Conservation (phyloP, 2,329 filamentous ascomycete genomes). For the Ophiocordyceps camponoti-rufipedis region DNA sequence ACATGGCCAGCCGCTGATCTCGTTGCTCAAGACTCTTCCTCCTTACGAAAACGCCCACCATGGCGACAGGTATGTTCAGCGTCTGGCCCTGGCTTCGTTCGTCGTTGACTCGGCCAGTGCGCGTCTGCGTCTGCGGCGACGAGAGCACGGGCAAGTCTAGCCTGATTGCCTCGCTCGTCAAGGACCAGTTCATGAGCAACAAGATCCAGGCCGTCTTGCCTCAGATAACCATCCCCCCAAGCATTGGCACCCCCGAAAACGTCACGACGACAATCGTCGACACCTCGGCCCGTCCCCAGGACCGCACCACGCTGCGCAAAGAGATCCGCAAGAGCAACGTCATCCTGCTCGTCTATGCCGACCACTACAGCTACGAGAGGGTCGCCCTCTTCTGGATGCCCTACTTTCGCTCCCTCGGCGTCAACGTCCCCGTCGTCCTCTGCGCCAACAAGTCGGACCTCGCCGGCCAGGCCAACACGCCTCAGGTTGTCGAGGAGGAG, state of each 20-base stretch:
- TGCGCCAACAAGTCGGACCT: conserved; percentile 98
- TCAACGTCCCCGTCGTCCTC: conserved; percentile 92
- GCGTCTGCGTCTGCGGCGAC: conserved; percentile 92
- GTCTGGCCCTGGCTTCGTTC: not conserved
- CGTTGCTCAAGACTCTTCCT: not conserved
- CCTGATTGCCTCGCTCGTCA: conserved; percentile 86
- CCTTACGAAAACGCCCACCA: conserved; percentile 3
- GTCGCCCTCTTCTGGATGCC: conserved; percentile 98
- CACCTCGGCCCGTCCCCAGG: conserved; percentile 86
- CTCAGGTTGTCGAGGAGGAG: conserved; percentile 85
- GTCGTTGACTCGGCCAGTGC: conserved; percentile 30
- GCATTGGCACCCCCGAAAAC: conserved; percentile 84
- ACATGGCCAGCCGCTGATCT: not conserved
- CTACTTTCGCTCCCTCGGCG: conserved; percentile 91
- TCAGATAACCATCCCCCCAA: conserved; percentile 86
- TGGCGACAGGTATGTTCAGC: conserved; percentile 9
- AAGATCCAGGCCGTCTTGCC: conserved; percentile 92
- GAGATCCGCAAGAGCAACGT: conserved; percentile 96
- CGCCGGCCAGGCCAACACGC: conserved; percentile 51
- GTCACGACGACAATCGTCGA: conserved; percentile 96
- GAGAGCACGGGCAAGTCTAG: conserved; percentile 90
- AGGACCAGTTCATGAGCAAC: conserved; percentile 87
- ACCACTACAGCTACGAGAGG: conserved; percentile 97
- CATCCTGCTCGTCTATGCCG: conserved; percentile 89
- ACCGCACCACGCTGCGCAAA: conserved; percentile 74